Evolutionary conservation across 1,284 basidiomycete species (phyloP).

Genomic region (Cutaneotrichosporon sp.): DNA sequence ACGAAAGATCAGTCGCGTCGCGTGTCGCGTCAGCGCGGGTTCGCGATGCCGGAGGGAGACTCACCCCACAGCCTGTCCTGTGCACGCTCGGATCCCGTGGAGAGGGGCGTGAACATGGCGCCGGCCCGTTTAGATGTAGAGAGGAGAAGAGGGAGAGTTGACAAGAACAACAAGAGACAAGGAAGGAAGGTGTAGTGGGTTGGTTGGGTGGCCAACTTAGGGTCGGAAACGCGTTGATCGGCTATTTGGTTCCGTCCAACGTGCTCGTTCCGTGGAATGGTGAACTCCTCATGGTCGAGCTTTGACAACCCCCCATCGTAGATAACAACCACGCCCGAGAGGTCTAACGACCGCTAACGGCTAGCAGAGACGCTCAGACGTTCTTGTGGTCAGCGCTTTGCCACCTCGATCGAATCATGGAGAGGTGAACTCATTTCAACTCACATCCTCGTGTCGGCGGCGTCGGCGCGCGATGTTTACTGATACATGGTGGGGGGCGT

Average conservation of each 20-base stretch:
- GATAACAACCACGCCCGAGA: no score
- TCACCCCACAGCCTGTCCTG: slow-evolving; percentile 53
- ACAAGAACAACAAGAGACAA: background rate
- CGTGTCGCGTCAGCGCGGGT: background rate
- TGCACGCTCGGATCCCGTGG: slow-evolving; percentile 50
- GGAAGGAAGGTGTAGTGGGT: background rate
- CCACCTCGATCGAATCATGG: no score
- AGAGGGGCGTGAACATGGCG: slow-evolving; percentile 52
- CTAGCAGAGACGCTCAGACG: no score
- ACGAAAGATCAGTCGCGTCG: slow-evolving; percentile 2
- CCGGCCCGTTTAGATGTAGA: background rate
- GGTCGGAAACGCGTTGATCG: background rate
- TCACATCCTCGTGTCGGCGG: no score
- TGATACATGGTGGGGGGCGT: no score
- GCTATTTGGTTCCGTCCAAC: background rate
- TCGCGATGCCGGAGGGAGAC: slow-evolving; percentile 9
- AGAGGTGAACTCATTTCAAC: no score
- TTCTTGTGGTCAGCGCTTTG: no score
- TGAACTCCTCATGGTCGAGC: no score
- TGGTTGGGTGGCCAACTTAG: background rate
- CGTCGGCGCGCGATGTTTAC: no score
- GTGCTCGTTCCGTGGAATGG: no score
- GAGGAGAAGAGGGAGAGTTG: background rate
- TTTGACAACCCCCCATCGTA: no score
- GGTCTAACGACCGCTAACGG: no score